phyloP scores from a whole-genome alignment of 2,329 filamentous ascomycete genomes.

The Sporothrix sp. region DNA sequence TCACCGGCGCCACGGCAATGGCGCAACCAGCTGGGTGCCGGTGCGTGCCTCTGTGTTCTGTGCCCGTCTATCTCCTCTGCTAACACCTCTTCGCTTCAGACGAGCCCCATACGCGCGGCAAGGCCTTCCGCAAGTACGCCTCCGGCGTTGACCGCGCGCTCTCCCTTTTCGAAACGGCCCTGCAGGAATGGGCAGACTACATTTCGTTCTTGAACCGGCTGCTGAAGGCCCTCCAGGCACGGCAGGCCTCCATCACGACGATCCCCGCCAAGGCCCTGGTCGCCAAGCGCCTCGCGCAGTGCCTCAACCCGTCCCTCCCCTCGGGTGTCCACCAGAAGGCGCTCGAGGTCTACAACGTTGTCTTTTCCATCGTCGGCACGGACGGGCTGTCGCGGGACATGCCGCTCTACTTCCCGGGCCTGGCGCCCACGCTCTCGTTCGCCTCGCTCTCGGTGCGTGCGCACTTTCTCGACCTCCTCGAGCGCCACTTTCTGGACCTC shows the following conservation, averaged over 20 bases:
- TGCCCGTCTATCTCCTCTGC: neutral
- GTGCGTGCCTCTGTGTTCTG: conserved; percentile 33
- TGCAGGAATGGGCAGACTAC: conserved; percentile 99
- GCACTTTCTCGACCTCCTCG: conserved; percentile 73
- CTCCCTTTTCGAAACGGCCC: conserved; percentile 78
- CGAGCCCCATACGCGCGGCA: conserved; percentile 49
- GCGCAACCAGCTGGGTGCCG: conserved; percentile 67
- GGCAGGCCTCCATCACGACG: conserved; percentile 58
- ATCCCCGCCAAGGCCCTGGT: conserved; percentile 77
- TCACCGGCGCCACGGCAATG: conserved; percentile 67
- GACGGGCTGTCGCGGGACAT: conserved; percentile 75
- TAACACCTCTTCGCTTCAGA: conserved; percentile 29
- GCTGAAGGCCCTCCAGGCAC: conserved; percentile 84
- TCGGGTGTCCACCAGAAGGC: conserved; percentile 97
- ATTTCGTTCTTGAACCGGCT: conserved; percentile 91
- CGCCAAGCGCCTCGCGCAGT: conserved; percentile 88
- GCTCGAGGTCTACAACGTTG: conserved; percentile 82
- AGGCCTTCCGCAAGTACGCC: conserved; percentile 78
- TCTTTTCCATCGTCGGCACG: conserved; percentile 77
- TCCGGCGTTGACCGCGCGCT: conserved; percentile 78
- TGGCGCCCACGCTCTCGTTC: conserved; percentile 84
- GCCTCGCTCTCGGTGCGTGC: conserved; percentile 86
- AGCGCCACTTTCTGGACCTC: conserved; percentile 66
- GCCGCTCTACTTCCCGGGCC: conserved; percentile 77
- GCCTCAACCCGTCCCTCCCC: conserved; percentile 82